These are phyloP conservation scores for Quercus robur DNA, from an alignment of 306 rosid genomes.

Conservation along the genomic window DNA sequence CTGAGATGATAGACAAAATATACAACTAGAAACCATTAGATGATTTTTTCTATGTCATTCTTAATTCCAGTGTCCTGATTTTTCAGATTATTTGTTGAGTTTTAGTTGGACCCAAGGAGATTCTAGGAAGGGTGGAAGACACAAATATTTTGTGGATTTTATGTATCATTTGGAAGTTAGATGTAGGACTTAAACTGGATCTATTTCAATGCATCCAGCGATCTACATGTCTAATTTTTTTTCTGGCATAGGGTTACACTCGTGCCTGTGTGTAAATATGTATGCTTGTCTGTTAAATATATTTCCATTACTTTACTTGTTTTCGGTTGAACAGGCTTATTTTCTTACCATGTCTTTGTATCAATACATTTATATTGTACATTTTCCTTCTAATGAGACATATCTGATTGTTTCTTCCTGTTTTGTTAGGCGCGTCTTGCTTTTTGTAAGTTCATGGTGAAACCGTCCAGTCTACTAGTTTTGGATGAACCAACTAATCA, in stretches of 20 bases:
- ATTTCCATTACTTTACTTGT: background rate
- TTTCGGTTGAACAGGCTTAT: background rate
- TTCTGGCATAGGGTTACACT: background rate
- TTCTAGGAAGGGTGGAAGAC: background rate
- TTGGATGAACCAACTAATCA: conserved; percentile 98
- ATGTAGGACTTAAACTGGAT: background rate
- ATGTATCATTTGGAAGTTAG: background rate
- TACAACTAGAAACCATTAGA: conserved; percentile 7
- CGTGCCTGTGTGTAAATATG: background rate
- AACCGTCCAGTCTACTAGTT: conserved; percentile 81
- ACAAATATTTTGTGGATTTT: background rate
- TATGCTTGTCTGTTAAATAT: background rate
- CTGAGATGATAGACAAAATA: conserved; percentile 11
- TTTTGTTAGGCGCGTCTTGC: conserved; percentile 88
- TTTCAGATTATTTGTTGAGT: no score
- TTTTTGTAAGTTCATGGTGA: conserved; percentile 97
- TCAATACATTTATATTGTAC: background rate
- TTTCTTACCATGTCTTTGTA: background rate
- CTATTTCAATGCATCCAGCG: background rate
- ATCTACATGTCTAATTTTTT: conserved; percentile 7
- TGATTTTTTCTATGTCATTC: background rate
- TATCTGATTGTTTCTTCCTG: conserved; percentile 16
- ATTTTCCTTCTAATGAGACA: conserved; percentile 7
- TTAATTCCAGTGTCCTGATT: background rate
- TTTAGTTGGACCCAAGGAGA: background rate